Percentiles rank a stretch among this genome's conserved stretches.
Evolutionary conservation across 805 yeast species (phyloP).

Genomic region (Lachancea cidri): DNA sequence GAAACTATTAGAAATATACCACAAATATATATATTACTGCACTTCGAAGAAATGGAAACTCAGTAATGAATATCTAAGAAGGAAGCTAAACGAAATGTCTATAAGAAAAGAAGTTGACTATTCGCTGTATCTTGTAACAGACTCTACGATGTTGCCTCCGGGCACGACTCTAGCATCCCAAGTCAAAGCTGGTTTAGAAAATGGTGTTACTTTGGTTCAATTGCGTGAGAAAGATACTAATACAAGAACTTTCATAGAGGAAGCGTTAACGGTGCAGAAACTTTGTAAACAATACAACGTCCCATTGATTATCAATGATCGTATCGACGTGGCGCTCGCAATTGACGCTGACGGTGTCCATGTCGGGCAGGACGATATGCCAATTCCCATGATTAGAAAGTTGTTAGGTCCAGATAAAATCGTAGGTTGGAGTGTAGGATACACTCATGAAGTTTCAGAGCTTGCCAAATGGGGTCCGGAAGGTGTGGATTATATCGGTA

Average conservation of each 20-base stretch:
- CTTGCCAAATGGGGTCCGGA: constrained; percentile 30
- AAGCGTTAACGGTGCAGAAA: constrained; percentile 56
- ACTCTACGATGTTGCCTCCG: constrained; percentile 66
- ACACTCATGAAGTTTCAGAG: constrained; percentile 44
- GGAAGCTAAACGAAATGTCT: constrained; percentile 14
- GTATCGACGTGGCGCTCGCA: constrained; percentile 86
- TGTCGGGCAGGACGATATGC: constrained; percentile 89
- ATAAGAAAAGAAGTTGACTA: constrained; percentile 35
- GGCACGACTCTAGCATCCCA: constrained; percentile 52
- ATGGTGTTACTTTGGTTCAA: constrained; percentile 80
- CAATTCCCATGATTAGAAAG: constrained; percentile 45
- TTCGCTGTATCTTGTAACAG: constrained; percentile 73
- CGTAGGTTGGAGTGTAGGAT: constrained; percentile 71
- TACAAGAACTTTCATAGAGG: constrained; percentile 59
- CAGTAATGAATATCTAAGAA: not conserved
- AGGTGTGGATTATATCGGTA: constrained; percentile 72
- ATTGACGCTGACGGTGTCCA: constrained; percentile 88
- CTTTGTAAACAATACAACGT: constrained; percentile 55
- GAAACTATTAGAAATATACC: constrained; percentile 2
- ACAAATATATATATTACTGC: not conserved
- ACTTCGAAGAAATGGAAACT: constrained; percentile 1
- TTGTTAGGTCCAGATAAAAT: constrained; percentile 70
- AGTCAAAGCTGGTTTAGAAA: constrained; percentile 55
- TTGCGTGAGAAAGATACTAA: constrained; percentile 71
- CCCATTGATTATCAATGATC: constrained; percentile 80